Conservation (phyloP, 768 basidiomycete species). For the Tulasnella sp. region DNA sequence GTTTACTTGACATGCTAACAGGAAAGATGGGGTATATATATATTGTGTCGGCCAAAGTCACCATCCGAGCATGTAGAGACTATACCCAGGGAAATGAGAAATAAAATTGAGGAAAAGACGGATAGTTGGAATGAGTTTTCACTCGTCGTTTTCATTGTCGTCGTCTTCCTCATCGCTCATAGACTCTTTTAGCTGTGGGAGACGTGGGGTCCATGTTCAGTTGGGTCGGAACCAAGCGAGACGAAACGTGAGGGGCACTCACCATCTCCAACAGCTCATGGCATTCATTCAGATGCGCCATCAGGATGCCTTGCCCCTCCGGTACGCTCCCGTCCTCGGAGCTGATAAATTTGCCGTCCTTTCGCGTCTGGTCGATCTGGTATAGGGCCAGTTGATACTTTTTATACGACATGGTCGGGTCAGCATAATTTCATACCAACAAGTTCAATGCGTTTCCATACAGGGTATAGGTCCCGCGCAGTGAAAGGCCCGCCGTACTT, state of each 20-base stretch:
- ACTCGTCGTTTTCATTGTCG: slow-evolving; percentile 16
- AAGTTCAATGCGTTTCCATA: slow-evolving; percentile 30
- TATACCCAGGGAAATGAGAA: no score
- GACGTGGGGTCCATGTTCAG: background rate
- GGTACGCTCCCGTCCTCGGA: slow-evolving; percentile 72
- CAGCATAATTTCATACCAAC: background rate
- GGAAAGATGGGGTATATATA: no score
- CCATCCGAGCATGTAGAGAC: no score
- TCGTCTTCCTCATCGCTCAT: slow-evolving; percentile 57
- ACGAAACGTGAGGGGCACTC: no score
- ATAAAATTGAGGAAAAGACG: no score
- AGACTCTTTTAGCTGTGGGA: slow-evolving; percentile 57
- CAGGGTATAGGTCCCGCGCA: slow-evolving; percentile 86
- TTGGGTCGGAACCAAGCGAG: background rate
- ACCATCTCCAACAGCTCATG: slow-evolving; percentile 96
- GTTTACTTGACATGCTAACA: no score
- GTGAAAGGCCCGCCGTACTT: slow-evolving; percentile 92
- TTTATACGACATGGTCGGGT: slow-evolving; percentile 12
- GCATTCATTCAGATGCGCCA: slow-evolving; percentile 92
- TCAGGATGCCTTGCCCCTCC: slow-evolving; percentile 92
- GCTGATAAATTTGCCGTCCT: slow-evolving; percentile 88
- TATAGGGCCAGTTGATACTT: slow-evolving; percentile 90
- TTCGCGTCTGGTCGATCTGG: slow-evolving; percentile 87
- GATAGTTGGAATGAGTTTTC: no score
- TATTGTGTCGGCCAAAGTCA: no score